These are phyloP conservation scores for Phaeoacremonium minimum DNA, from an alignment of 2,329 filamentous ascomycete species.

Conservation along the genomic window DNA sequence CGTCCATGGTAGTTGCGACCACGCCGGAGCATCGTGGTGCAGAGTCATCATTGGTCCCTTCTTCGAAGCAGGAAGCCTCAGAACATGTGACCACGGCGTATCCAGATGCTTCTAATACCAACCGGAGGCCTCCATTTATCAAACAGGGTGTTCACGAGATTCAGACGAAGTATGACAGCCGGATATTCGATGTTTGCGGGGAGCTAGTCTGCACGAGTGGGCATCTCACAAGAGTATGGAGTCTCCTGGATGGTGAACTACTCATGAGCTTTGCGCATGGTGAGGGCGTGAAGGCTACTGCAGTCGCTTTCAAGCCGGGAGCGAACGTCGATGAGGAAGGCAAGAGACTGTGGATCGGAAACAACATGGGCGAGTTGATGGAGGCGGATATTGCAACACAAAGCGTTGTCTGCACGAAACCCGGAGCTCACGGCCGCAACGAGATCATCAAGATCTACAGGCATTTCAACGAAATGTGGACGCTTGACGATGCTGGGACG, in stretches of 20 bases:
- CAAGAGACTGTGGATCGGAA: constrained; percentile 81
- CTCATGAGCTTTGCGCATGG: constrained; percentile 78
- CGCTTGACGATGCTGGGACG: constrained; percentile 82
- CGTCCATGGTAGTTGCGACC: constrained; percentile 7
- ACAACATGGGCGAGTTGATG: constrained; percentile 79
- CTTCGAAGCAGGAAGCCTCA: constrained; percentile 29
- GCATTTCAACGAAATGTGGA: constrained; percentile 88
- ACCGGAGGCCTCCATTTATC: constrained; percentile 75
- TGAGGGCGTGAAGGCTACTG: constrained; percentile 77
- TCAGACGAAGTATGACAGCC: constrained; percentile 78
- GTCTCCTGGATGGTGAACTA: constrained; percentile 73
- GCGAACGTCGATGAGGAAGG: constrained; percentile 76
- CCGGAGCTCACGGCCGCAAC: constrained; percentile 69
- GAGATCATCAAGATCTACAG: constrained; percentile 84
- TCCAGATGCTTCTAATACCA: constrained; percentile 80
- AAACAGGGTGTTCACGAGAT: constrained; percentile 73
- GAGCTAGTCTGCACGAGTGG: constrained; percentile 84
- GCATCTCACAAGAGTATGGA: constrained; percentile 85
- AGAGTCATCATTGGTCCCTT: constrained; percentile 4
- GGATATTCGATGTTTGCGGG: constrained; percentile 83
- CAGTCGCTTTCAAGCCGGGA: constrained; percentile 82
- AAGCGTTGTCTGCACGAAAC: constrained; percentile 63
- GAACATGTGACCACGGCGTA: constrained; percentile 58
- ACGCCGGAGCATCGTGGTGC: constrained; percentile 2
- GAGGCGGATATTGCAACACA: constrained; percentile 81